Percentiles rank a stretch among this genome's conserved stretches.
Evolutionary conservation across 2,329 filamentous ascomycete genomes (phyloP).

Genomic region (Myriosclerotinia curreyana): DNA sequence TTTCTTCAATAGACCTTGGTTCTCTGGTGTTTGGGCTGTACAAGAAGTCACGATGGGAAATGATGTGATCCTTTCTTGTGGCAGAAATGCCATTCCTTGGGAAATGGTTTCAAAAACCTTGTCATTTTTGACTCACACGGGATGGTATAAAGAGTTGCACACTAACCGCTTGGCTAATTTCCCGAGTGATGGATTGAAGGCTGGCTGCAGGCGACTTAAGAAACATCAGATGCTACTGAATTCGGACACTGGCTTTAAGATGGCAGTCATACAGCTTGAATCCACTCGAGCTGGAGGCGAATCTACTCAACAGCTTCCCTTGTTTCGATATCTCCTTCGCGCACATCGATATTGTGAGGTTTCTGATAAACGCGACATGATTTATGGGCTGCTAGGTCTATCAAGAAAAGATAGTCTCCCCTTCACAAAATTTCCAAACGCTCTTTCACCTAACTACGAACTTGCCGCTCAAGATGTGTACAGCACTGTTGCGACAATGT

Average conservation of each 20-base stretch:
- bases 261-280: slow-evolving; percentile 15
- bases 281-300: slow-evolving; percentile 3
- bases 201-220: neutral
- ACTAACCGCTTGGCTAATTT: neutral
- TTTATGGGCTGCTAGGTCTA: slow-evolving; percentile 5
- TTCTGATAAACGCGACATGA: slow-evolving; percentile 14
- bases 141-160: slow-evolving; percentile 10
- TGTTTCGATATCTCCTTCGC: slow-evolving; percentile 14
- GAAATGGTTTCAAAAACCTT: slow-evolving; percentile 1
- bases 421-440: slow-evolving; percentile 7
- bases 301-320: slow-evolving; percentile 2
- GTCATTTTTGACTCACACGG: slow-evolving; percentile 4
- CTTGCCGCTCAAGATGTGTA: neutral
- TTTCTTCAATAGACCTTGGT: slow-evolving; percentile 19
- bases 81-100: slow-evolving; percentile 4
- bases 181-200: neutral
- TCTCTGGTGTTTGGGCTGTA: slow-evolving; percentile 11
- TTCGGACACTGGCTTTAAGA: slow-evolving; percentile 7
- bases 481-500: neutral
- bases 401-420: slow-evolving; percentile 8
- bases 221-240: neutral
- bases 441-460: neutral
- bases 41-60: slow-evolving; percentile 10
- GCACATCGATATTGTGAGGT: slow-evolving; percentile 5
- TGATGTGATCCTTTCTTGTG: slow-evolving; percentile 6